Evolutionary conservation across 2,329 filamentous ascomycete species (phyloP).

Genomic region (Ceratocystis colombiana): DNA sequence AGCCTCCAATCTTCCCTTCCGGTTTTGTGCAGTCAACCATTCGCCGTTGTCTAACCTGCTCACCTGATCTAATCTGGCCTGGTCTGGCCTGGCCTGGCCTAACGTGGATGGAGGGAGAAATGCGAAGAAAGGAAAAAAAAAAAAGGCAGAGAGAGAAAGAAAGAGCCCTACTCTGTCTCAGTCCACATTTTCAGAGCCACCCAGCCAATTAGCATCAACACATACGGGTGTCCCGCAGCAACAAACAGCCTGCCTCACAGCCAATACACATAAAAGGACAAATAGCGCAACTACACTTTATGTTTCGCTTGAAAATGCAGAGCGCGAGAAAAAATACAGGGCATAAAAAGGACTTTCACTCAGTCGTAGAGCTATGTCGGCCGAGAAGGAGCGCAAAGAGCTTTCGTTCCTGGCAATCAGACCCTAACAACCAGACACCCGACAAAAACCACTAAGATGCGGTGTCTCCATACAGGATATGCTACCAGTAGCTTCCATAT

Average conservation of each 20-base stretch:
- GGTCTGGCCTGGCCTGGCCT: too few species aligned
- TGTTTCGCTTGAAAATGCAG: background rate
- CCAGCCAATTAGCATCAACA: background rate
- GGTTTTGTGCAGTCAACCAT: too few species aligned
- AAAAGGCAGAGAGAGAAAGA: background rate
- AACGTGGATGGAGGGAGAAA: background rate
- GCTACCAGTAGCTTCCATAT: too few species aligned
- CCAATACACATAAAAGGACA: too few species aligned
- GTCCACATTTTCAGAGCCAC: background rate
- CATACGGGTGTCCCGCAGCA: too few species aligned
- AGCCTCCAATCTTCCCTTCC: too few species aligned
- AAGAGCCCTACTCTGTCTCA: background rate
- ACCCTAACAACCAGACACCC: too few species aligned
- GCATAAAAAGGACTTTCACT: background rate
- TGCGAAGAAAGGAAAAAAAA: background rate
- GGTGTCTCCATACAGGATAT: too few species aligned
- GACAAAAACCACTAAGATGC: too few species aligned
- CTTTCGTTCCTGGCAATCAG: background rate
- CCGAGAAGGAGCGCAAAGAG: constrained; percentile 2
- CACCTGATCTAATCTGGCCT: too few species aligned
- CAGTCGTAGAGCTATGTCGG: background rate
- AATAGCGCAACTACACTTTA: background rate
- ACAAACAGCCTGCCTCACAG: too few species aligned
- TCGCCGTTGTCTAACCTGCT: too few species aligned
- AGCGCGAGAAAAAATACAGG: background rate